phyloP scores from a whole-genome alignment of 495 filamentous ascomycete species.

The Choiromyces venosus region DNA sequence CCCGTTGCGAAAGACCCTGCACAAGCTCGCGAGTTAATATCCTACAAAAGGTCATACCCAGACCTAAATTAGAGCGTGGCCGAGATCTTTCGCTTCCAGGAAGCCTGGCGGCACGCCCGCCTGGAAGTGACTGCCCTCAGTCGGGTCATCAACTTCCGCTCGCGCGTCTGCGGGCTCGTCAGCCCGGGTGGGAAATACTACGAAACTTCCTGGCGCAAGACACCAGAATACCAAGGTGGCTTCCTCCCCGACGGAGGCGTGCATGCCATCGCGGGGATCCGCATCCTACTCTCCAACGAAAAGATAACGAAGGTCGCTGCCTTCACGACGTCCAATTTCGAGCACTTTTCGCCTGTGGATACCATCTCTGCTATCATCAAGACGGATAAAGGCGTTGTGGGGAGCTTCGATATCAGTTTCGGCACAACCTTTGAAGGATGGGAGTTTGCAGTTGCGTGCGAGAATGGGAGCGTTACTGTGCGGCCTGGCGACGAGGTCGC shows the following conservation, averaged over 20 bases:
- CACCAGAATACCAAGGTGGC: constrained; percentile 66
- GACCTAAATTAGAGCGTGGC: constrained; percentile 56
- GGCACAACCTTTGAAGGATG: constrained; percentile 55
- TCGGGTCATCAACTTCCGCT: constrained; percentile 58
- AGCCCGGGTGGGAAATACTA: constrained; percentile 55
- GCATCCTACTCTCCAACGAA: constrained; percentile 56
- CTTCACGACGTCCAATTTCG: constrained; percentile 54
- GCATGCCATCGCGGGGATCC: constrained; percentile 61
- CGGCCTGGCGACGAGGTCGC: constrained; percentile 29
- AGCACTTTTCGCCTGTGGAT: constrained; percentile 67
- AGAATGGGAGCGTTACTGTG: constrained; percentile 52
- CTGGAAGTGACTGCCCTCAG: constrained; percentile 58
- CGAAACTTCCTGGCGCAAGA: constrained; percentile 70
- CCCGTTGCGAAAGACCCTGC: constrained; percentile 65
- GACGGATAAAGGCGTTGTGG: constrained; percentile 58
- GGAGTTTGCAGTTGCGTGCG: constrained; percentile 52
- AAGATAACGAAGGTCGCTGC: constrained; percentile 50
- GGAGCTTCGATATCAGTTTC: constrained; percentile 58
- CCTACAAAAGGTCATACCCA: constrained; percentile 55
- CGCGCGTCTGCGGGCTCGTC: constrained; percentile 54
- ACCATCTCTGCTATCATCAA: constrained; percentile 61
- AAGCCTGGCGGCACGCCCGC: constrained; percentile 53
- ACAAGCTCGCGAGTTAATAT: constrained; percentile 56
- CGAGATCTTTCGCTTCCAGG: constrained; percentile 69
- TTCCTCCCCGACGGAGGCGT: constrained; percentile 75